These are phyloP conservation scores for Diatrype stigma DNA, from an alignment of 2,329 filamentous ascomycete genomes.

Conservation along the genomic window DNA sequence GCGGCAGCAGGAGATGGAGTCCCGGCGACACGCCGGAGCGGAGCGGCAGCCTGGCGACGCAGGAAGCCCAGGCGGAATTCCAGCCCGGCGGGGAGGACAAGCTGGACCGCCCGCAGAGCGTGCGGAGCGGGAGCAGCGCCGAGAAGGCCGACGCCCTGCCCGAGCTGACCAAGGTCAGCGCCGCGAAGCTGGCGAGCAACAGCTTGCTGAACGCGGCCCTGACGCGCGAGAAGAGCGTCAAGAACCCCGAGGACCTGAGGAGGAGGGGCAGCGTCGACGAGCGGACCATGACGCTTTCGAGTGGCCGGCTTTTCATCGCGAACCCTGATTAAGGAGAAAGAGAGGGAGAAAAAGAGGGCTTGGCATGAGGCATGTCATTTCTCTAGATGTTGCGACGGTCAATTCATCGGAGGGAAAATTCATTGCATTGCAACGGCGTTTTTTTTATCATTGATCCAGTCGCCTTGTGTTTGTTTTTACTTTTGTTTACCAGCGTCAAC, in stretches of 20 bases:
- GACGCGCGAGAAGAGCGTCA: slow-evolving; percentile 61
- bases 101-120: slow-evolving; percentile 40
- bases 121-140: slow-evolving; percentile 51
- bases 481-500: no score
- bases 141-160: slow-evolving; percentile 59
- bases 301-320: slow-evolving; percentile 74
- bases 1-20: slow-evolving; percentile 44
- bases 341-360: no score
- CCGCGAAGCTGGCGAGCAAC: slow-evolving; percentile 52
- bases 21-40: slow-evolving; percentile 54
- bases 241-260: slow-evolving; percentile 66
- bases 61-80: slow-evolving; percentile 37
- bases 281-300: slow-evolving; percentile 69
- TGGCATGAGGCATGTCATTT: no score
- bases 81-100: slow-evolving; percentile 24
- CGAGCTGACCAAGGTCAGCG: slow-evolving; percentile 42
- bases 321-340: slow-evolving; percentile 76
- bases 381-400: slow-evolving; percentile 8
- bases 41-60: slow-evolving; percentile 47
- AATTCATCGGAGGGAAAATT: slow-evolving; percentile 7
- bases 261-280: slow-evolving; percentile 81
- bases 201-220: slow-evolving; percentile 54
- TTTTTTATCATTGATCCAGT: slow-evolving; percentile 1
- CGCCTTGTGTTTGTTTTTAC: no score
- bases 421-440: slow-evolving; percentile 25